Evolutionary conservation across 495 filamentous ascomycete species (phyloP).

Genomic region (Neurospora tetrasperma): DNA sequence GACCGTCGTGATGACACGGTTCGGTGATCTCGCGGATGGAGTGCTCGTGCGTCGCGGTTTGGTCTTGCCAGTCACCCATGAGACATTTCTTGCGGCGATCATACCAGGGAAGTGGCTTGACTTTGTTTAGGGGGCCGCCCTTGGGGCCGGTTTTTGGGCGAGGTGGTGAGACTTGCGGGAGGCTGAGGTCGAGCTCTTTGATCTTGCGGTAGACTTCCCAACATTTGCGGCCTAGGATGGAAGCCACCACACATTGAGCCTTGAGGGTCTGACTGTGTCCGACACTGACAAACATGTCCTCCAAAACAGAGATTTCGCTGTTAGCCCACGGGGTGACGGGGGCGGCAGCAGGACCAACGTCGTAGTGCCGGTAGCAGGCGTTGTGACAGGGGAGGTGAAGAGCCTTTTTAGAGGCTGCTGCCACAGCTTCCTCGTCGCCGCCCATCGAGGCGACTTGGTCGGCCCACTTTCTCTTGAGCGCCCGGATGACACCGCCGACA

Average conservation of each 20-base stretch:
- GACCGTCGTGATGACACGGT: slow-evolving; percentile 38
- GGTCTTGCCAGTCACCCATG: slow-evolving; percentile 37
- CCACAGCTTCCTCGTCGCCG: slow-evolving; percentile 2
- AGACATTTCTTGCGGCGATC: slow-evolving; percentile 38
- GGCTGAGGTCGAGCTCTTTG: slow-evolving; percentile 24
- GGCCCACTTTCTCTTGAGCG: slow-evolving; percentile 16
- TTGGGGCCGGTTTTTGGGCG: not conserved
- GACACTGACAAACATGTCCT: slow-evolving; percentile 26
- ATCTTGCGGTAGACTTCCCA: slow-evolving; percentile 41
- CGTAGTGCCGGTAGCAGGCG: slow-evolving; percentile 29
- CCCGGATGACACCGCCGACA: slow-evolving; percentile 14
- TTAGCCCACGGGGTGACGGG: slow-evolving; percentile 26
- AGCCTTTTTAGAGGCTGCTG: not conserved
- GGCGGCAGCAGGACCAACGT: slow-evolving; percentile 16
- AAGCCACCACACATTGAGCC: slow-evolving; percentile 31
- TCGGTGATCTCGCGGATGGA: slow-evolving; percentile 28
- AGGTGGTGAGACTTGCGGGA: slow-evolving; percentile 16
- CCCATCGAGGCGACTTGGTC: slow-evolving; percentile 16
- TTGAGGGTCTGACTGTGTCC: slow-evolving; percentile 24
- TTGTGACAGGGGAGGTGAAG: slow-evolving; percentile 26
- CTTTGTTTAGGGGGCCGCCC: slow-evolving; percentile 10
- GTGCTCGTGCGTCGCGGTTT: slow-evolving; percentile 35
- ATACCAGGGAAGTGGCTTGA: slow-evolving; percentile 35
- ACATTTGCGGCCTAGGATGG: slow-evolving; percentile 35
- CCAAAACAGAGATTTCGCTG: slow-evolving; percentile 29